Conservation (phyloP, 2,329 filamentous ascomycete genomes). For the Westerdykella sp. region DNA sequence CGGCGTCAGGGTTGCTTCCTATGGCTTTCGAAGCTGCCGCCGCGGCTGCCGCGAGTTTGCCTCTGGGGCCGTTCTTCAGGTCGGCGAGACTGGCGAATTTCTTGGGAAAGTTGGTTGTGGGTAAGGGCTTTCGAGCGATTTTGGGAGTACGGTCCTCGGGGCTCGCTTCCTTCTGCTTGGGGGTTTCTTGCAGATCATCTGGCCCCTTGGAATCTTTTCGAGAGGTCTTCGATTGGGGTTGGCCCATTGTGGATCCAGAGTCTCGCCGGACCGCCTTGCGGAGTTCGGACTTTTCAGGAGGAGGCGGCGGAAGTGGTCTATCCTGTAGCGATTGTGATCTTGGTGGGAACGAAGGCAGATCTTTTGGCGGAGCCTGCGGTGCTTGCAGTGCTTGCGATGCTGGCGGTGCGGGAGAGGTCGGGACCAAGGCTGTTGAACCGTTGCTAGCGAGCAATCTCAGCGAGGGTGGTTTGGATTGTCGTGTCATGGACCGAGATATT, state of each 20-base stretch:
- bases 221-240: slow-evolving; percentile 17
- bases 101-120: slow-evolving; percentile 7
- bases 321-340: slow-evolving; percentile 12
- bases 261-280: slow-evolving; percentile 11
- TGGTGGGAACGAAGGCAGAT: slow-evolving; percentile 21
- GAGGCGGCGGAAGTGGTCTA: slow-evolving; percentile 29
- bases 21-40: not conserved
- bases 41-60: slow-evolving; percentile 2
- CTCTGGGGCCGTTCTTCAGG: slow-evolving; percentile 23
- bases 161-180: not conserved
- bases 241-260: slow-evolving; percentile 13
- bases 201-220: slow-evolving; percentile 28
- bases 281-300: slow-evolving; percentile 29
- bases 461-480: slow-evolving; percentile 30
- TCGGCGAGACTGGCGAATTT: slow-evolving; percentile 28
- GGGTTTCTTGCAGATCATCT: slow-evolving; percentile 7
- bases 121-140: slow-evolving; percentile 18
- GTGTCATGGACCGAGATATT: slow-evolving; percentile 28
- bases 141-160: too few species aligned
- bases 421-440: slow-evolving; percentile 33
- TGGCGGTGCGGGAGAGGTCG: slow-evolving; percentile 18
- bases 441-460: slow-evolving; percentile 32
- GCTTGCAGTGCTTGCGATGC: slow-evolving; percentile 9
- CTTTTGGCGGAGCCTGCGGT: slow-evolving; percentile 23
- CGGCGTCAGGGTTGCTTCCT: not conserved